Evolutionary conservation across 2,329 filamentous ascomycete species (phyloP), one percentile per base, ranked within the genome.

Genomic region (Fusarium sp.): DNA sequence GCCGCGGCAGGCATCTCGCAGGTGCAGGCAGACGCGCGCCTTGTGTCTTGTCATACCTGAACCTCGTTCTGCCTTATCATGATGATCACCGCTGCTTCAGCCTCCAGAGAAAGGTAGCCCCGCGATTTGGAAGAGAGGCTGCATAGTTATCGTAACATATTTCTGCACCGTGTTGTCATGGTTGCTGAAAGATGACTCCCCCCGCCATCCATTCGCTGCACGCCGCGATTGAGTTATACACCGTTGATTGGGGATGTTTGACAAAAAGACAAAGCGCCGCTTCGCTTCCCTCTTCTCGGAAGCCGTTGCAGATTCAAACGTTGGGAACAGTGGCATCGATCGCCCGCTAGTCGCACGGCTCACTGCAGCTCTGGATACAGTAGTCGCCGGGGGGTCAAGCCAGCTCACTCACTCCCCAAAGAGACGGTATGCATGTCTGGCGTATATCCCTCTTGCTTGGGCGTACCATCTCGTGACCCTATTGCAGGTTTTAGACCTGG

Each of bases 1-100:
- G 57, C 20, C 45, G 68, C 72, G 72, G 72, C 69, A 75, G 69
- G 43, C 63, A 75, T 72, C 68, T 71, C 71, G 54, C 71, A 65
- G 35, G 29, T n/a, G 33, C 20, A 64, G 41, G 29, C 50, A 63
- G 35, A 39, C n/a, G n/a, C 18, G 10, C 41, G 41, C 41, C 41
- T 45, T 45, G 41, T 45, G 41, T 45, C 41, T 56, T 56, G 59
- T 45, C 58, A 54, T 64, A 43, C 33, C 52, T 48, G 48, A 29
- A 29, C 52, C 54, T 29, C 56, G 29, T 41, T 69, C 54, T 71
- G 58, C 62, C 70, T 73, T 73, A 62, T 68, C 70, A 67, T 48
- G 65, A 67, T 48, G 61, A 67, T 67, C 18, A 29, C 62, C 54
- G n/a, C 48, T 41, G 48, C 61, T 58, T 62, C 35, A 48, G 39